Evolutionary conservation across 805 yeast species (phyloP), one percentile per base, ranked within the genome.

Genomic region (Ogataea siamensis): DNA sequence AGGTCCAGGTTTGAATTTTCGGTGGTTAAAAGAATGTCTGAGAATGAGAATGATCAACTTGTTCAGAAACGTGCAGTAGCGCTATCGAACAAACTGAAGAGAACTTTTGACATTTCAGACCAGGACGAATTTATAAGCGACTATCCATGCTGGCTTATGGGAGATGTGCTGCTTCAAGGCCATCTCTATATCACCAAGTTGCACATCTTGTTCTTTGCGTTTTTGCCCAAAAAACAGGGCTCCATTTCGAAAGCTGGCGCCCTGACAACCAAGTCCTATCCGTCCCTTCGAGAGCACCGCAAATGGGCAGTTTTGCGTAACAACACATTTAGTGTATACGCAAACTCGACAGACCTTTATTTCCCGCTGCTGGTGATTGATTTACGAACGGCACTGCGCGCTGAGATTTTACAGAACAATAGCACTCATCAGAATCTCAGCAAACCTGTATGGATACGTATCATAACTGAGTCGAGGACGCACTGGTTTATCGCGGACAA

Each of bases 141-240:
- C 45, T 83, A 71, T 51, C 72, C 82, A 3, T 78, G 88, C 20
- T 89, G 96, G 95, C 65, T 89, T 24, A 67, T 87, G 40, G 75
- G 80, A 43, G 95, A 86, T 51, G 93, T 89, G 0, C 64, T 91
- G 18, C 63, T 88, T 17, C 96, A 87, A 59, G 98, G 98, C 2
- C 89, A 84, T 51, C 58, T 88, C 12, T 83, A 83, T 50, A 59
- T 91, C 17, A 88, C 97, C 1, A 60, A 67, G 28, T 64, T 71
- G 11, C 75, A 76, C 44, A 55, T 89, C 5, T 62, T 87, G 29
- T 91, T 86, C 55, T 83, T 83, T 63, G 93, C 96, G 0, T 79
- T 77, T 49, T 59, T 91, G 7, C 96, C 97, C 0, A 73, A 74
- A 28, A 62, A 54, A 17, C 60, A 66, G 14, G 70, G 72, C 3